phyloP scores from a whole-genome alignment of 2,329 filamentous ascomycete genomes.

The Orbilia oligospora region DNA sequence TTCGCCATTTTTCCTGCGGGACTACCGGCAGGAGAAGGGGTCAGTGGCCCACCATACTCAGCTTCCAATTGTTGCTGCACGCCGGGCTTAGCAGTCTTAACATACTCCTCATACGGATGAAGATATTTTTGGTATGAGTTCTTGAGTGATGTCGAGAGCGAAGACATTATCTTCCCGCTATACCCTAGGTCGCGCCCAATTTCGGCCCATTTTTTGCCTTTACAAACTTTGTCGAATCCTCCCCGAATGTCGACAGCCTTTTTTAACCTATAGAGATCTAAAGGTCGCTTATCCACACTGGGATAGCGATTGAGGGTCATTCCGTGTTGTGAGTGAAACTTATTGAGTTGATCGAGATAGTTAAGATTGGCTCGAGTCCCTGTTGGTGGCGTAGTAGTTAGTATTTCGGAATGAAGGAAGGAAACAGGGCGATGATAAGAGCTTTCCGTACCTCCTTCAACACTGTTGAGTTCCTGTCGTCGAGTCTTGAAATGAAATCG shows the following conservation, averaged over 20 bases:
- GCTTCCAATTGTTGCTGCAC: conserved; percentile 96
- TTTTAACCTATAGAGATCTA: conserved; percentile 95
- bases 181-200: conserved; percentile 97
- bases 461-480: conserved; percentile 95
- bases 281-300: conserved; percentile 95
- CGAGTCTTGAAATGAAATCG: conserved; percentile 97
- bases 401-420: not conserved
- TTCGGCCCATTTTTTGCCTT: conserved; percentile 98
- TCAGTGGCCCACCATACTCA: conserved; percentile 92
- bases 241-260: conserved; percentile 95
- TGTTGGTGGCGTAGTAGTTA: conserved; percentile 66
- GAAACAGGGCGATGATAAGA: not conserved
- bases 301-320: conserved; percentile 94
- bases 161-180: conserved; percentile 99
- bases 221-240: conserved; percentile 96
- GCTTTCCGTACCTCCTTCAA: conserved; percentile 83
- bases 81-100: conserved; percentile 89
- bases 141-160: conserved; percentile 94
- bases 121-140: conserved; percentile 99
- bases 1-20: conserved; percentile 75
- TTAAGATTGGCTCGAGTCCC: conserved; percentile 95
- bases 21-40: conserved; percentile 80
- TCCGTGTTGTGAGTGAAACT: conserved; percentile 97
- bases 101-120: conserved; percentile 94
- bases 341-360: conserved; percentile 93